Percentiles rank a stretch among this genome's conserved stretches.
Evolutionary conservation across 768 basidiomycete genomes (phyloP).

Genomic region (Mrakia gelida): DNA sequence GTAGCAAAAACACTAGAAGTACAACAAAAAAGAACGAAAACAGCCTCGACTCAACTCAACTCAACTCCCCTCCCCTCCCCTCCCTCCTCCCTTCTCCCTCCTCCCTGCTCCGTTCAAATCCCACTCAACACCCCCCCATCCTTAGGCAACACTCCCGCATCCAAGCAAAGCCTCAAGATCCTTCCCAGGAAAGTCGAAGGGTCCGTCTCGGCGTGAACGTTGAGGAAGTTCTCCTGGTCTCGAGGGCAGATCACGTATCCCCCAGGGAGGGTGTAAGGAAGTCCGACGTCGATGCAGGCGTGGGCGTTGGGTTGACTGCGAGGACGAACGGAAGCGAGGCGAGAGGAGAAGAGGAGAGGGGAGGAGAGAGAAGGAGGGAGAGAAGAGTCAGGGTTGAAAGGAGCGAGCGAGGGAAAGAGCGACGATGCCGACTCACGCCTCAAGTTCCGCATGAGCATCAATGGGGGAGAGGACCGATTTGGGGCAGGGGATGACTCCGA

Average conservation of each 20-base stretch:
- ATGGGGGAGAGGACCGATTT: not conserved
- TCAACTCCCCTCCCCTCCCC: not conserved
- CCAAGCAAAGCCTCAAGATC: not conserved
- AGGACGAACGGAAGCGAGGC: too few species aligned
- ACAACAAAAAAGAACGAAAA: too few species aligned
- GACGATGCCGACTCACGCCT: not conserved
- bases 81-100: not conserved
- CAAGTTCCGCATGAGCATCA: not conserved
- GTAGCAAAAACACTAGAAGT: too few species aligned
- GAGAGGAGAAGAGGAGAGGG: too few species aligned
- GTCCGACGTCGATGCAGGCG: not conserved
- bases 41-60: too few species aligned
- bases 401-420: too few species aligned
- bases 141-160: not conserved
- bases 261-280: not conserved
- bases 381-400: too few species aligned
- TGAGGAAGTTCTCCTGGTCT: not conserved
- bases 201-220: slow-evolving; percentile 7
- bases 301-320: not conserved
- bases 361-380: too few species aligned
- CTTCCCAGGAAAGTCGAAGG: not conserved
- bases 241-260: slow-evolving; percentile 7
- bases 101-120: not conserved
- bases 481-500: not conserved
- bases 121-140: not conserved